Evolutionary conservation across 1,139 yeast genomes (phyloP), one percentile per base, ranked within the genome.

Genomic region (Suhomyces kunorum): DNA sequence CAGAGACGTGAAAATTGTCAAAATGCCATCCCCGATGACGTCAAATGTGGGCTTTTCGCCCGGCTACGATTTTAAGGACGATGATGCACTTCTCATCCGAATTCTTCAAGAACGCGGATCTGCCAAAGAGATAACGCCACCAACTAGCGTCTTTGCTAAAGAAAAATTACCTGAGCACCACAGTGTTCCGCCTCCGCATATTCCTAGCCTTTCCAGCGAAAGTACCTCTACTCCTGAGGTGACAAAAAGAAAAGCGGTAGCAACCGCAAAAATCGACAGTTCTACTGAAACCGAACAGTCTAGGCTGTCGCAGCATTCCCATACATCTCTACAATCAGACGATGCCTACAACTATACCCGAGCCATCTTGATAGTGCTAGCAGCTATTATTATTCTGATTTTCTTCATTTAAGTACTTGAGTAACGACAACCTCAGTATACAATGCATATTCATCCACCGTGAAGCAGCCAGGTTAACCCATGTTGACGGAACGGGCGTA

Each of bases 401-500:
- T 22, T 34, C 23, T 34, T 28, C 25, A 28, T 16, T 12, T 28
- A 34, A 34, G 32, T 29, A 29, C 16, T 18, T 13, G 32, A 29
- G 32, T 29, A 29, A 29, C 32, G 32, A 29, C 24, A 18, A 18
- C 32, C 32, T 19, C 13, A 29, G 9, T 29, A 29, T 29, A 29
- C 18, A 29, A 29, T 29, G 32, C 34, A 23, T 23, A 22, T 22
- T n/a, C 22, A 11, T 19, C 32, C 14, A 22, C 34, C 34, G 7
- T 5, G 14, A 4, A 12, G 9, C n/a, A 24, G 27, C 24, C 11
- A 15, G 20, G 8, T 46, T 55, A 69, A 20, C 68, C 72, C 76
- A 70, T 70, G 51, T 61, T 68, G 24, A 68, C 64, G 4, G 72
- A 66, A 35, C 71, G 57, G 30, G 68, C 61, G 51, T 59, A 67